These are phyloP conservation scores for Bjerkandera adusta DNA, from an alignment of 1,284 basidiomycete species.

Conservation along the genomic window DNA sequence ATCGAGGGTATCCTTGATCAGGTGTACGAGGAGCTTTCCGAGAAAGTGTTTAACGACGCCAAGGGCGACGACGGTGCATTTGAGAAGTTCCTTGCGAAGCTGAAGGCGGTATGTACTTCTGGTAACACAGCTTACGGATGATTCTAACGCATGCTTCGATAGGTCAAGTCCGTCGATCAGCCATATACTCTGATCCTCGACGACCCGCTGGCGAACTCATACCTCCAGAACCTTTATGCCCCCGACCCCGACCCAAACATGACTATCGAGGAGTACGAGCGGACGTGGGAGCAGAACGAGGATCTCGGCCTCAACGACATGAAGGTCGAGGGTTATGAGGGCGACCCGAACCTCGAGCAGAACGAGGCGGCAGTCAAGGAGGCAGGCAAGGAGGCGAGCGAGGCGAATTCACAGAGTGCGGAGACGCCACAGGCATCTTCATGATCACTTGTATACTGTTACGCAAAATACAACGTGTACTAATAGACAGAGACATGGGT, in stretches of 20 bases:
- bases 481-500: no score
- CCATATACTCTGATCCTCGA: slow-evolving; percentile 94
- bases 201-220: slow-evolving; percentile 94
- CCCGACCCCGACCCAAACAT: slow-evolving; percentile 93
- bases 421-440: not conserved
- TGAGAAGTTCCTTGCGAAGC: slow-evolving; percentile 72
- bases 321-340: slow-evolving; percentile 84
- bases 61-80: slow-evolving; percentile 50
- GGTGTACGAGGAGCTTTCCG: slow-evolving; percentile 92
- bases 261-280: slow-evolving; percentile 80
- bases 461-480: slow-evolving; percentile 6
- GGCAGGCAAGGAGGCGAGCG: slow-evolving; percentile 11
- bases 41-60: slow-evolving; percentile 90
- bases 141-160: slow-evolving; percentile 33
- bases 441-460: not conserved
- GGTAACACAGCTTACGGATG: not conserved
- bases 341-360: slow-evolving; percentile 26
- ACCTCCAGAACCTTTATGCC: slow-evolving; percentile 93
- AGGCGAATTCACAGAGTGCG: slow-evolving; percentile 9
- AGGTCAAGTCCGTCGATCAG: slow-evolving; percentile 72
- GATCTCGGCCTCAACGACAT: slow-evolving; percentile 97
- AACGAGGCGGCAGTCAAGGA: slow-evolving; percentile 6
- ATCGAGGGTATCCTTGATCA: slow-evolving; percentile 94
- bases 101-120: slow-evolving; percentile 75
- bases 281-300: slow-evolving; percentile 92